phyloP scores from a whole-genome alignment of 2,329 filamentous ascomycete genomes.

The Cercospora janseana region DNA sequence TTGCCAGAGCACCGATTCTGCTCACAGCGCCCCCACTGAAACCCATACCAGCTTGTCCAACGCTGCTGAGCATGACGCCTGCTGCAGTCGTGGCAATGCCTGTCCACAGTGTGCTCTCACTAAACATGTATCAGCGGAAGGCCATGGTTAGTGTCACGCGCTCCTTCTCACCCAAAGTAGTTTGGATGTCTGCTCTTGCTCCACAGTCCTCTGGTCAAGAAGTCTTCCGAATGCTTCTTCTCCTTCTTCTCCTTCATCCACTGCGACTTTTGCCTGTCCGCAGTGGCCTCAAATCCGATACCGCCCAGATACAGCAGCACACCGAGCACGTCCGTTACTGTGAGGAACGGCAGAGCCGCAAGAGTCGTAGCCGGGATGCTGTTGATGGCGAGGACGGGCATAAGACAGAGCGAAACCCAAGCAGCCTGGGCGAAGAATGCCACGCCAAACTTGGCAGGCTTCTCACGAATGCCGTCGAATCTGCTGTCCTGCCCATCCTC shows the following conservation, averaged over 20 bases:
- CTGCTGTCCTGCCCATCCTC: constrained; percentile 59
- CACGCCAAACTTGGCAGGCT: constrained; percentile 53
- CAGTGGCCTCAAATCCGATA: constrained; percentile 59
- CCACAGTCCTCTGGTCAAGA: constrained; percentile 64
- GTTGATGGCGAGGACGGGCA: constrained; percentile 65
- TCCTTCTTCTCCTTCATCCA: constrained; percentile 62
- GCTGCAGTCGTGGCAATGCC: constrained; percentile 62
- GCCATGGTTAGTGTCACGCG: neutral
- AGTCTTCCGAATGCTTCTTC: constrained; percentile 67
- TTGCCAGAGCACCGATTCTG: constrained; percentile 46
- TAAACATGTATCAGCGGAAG: neutral
- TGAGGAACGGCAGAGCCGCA: constrained; percentile 50
- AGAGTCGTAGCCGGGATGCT: constrained; percentile 56
- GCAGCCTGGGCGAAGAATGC: constrained; percentile 62
- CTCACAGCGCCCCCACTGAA: constrained; percentile 48
- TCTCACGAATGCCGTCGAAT: constrained; percentile 55
- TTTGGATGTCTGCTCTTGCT: constrained; percentile 62
- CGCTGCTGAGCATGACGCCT: constrained; percentile 53
- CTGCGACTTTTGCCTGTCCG: constrained; percentile 62
- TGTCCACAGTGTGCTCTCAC: constrained; percentile 66
- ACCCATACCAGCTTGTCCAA: constrained; percentile 59
- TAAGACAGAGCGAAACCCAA: constrained; percentile 66
- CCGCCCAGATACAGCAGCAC: constrained; percentile 59
- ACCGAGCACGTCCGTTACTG: constrained; percentile 57
- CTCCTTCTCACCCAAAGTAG: constrained; percentile 63